A percentile compares a stretch with the other conserved stretches of the same genome.
These are phyloP conservation scores for Aspergillus brunneoviolaceus DNA, from an alignment of 2,329 filamentous ascomycete genomes.

Conservation along the genomic window DNA sequence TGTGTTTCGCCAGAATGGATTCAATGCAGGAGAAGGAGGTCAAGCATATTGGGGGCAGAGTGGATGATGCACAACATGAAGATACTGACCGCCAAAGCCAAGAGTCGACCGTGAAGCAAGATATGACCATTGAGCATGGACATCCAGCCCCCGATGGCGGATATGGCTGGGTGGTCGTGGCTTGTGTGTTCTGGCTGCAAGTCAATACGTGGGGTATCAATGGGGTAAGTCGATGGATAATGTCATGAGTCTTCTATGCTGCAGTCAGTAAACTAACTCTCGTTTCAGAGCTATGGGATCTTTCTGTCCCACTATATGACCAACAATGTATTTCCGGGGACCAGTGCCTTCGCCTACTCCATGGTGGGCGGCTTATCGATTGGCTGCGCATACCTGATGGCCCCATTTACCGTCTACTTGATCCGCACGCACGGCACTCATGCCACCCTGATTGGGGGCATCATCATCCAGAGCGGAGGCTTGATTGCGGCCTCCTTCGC, in stretches of 20 bases:
- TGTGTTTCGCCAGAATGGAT: background rate
- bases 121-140: background rate
- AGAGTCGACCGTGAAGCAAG: background rate
- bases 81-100: background rate
- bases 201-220: constrained; percentile 8
- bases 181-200: constrained; percentile 6
- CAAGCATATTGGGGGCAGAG: background rate
- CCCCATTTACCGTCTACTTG: constrained; percentile 1
- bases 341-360: constrained; percentile 2
- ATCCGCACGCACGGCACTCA: background rate
- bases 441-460: constrained; percentile 21
- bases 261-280: background rate
- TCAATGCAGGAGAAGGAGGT: background rate
- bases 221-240: background rate
- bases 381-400: constrained; percentile 7
- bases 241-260: background rate
- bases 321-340: constrained; percentile 2
- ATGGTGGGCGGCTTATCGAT: constrained; percentile 7
- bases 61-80: background rate
- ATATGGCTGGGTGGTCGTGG: constrained; percentile 5
- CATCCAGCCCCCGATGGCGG: constrained; percentile 3
- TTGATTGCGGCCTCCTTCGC: constrained; percentile 42
- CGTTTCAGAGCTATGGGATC: constrained; percentile 2
- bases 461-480: constrained; percentile 33
- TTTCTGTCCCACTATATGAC: constrained; percentile 10